phyloP scores from a whole-genome alignment of 2,329 filamentous ascomycete species.

The Pseudogymnoascus sp. region DNA sequence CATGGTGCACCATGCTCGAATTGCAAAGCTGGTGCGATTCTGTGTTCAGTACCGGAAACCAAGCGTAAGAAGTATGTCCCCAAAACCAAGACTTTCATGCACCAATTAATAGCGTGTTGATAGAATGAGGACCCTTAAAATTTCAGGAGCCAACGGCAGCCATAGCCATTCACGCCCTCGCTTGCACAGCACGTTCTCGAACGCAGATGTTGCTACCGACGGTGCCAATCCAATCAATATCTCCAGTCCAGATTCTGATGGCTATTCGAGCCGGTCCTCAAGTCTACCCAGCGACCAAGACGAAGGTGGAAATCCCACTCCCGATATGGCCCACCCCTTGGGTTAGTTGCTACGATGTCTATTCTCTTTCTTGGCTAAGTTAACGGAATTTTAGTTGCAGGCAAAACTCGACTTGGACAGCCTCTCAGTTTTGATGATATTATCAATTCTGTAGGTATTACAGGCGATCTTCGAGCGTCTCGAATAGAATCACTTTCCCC shows the following conservation, averaged over 20 bases:
- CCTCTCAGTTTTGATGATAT: not conserved
- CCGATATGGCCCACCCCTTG: not conserved
- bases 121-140: not conserved
- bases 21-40: slow-evolving; percentile 2
- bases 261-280: not conserved
- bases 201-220: not conserved
- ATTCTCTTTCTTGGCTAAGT: not conserved
- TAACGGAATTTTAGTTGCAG: not conserved
- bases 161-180: not conserved
- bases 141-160: not conserved
- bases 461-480: slow-evolving; percentile 1
- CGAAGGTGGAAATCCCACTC: not conserved
- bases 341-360: not conserved
- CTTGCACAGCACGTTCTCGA: not conserved
- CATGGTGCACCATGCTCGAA: slow-evolving; percentile 1
- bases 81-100: not conserved
- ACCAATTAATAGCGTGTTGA: not conserved
- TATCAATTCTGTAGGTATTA: slow-evolving; percentile 1
- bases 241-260: not conserved
- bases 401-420: not conserved
- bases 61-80: not conserved
- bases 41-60: not conserved
- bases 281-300: not conserved
- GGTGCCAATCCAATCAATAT: not conserved
- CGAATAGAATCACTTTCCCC: not conserved